These are phyloP conservation scores for Starmerella etchellsii DNA, from an alignment of 805 yeast genomes.

Conservation along the genomic window DNA sequence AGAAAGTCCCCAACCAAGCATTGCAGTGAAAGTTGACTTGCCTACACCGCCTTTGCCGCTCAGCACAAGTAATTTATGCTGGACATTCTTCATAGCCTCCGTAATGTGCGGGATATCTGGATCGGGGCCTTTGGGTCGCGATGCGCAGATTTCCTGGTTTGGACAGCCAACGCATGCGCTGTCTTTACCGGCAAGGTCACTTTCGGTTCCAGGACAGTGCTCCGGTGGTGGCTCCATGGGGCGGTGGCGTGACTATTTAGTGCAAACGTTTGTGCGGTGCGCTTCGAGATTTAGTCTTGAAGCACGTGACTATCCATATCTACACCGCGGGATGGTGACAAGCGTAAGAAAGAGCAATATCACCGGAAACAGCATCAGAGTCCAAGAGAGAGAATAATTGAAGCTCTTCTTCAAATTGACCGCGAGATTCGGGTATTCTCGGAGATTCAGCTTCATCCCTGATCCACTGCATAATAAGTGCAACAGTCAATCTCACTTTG, in stretches of 20 bases:
- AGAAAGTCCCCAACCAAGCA: constrained; percentile 95
- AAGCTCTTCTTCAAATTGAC: no score
- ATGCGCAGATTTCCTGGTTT: constrained; percentile 77
- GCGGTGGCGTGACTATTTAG: no score
- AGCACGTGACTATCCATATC: not conserved
- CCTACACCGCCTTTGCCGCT: constrained; percentile 79
- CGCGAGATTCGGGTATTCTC: no score
- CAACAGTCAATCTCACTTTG: no score
- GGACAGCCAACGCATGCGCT: constrained; percentile 95
- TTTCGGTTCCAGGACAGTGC: constrained; percentile 97
- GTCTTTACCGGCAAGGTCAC: constrained; percentile 83
- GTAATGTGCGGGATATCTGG: constrained; percentile 75
- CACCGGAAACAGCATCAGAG: no score
- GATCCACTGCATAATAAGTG: no score
- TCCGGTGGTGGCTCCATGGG: constrained; percentile 67
- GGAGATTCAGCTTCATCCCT: no score
- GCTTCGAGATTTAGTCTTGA: not conserved
- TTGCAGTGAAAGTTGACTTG: constrained; percentile 85
- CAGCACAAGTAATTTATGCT: constrained; percentile 68
- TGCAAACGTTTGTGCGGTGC: no score
- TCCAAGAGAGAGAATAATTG: no score
- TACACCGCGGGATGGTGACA: not conserved
- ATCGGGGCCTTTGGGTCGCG: constrained; percentile 80
- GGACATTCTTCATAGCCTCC: constrained; percentile 45
- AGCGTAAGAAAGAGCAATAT: no score